Percentiles rank a stretch among this genome's conserved stretches.
phyloP scores from a whole-genome alignment of 148 eudicot species.

The Talinum fruticosum region DNA sequence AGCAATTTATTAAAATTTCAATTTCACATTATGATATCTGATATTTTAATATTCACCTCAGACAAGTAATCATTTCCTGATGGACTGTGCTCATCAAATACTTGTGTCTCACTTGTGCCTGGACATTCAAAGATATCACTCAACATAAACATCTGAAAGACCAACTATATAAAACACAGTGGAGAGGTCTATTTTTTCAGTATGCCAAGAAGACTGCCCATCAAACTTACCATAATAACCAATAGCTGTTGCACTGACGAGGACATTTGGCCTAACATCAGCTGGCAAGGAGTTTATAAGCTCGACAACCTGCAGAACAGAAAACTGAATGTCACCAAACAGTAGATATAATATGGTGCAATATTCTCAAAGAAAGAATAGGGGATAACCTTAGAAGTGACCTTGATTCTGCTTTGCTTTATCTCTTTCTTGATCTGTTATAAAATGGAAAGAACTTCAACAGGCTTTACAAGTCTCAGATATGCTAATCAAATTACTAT shows the following conservation, averaged over 20 bases:
- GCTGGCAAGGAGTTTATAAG: slow-evolving; percentile 59
- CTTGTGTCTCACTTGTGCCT: slow-evolving; percentile 85
- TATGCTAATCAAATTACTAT: background rate
- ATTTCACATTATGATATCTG: slow-evolving; percentile 4
- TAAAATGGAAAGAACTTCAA: background rate
- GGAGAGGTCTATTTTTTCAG: background rate
- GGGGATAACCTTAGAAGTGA: slow-evolving; percentile 76
- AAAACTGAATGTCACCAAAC: slow-evolving; percentile 9
- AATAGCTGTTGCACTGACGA: slow-evolving; percentile 93
- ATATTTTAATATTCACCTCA: slow-evolving; percentile 54
- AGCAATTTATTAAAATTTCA: slow-evolving; percentile 1
- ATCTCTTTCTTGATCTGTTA: slow-evolving; percentile 87
- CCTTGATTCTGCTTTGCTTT: slow-evolving; percentile 84
- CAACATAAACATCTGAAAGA: background rate
- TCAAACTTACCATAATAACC: slow-evolving; percentile 81
- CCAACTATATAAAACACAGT: background rate
- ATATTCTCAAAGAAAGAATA: background rate
- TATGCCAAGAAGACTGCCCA: background rate
- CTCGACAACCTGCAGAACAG: slow-evolving; percentile 69
- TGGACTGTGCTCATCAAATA: slow-evolving; percentile 86
- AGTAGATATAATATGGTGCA: slow-evolving; percentile 5
- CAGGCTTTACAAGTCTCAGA: slow-evolving; percentile 1
- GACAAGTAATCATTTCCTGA: slow-evolving; percentile 97
- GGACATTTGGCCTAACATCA: slow-evolving; percentile 71
- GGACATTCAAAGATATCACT: slow-evolving; percentile 14